Base-by-base conservation (phyloP, 139 green algal genomes). In the Coccomyxa sp. region DNA sequence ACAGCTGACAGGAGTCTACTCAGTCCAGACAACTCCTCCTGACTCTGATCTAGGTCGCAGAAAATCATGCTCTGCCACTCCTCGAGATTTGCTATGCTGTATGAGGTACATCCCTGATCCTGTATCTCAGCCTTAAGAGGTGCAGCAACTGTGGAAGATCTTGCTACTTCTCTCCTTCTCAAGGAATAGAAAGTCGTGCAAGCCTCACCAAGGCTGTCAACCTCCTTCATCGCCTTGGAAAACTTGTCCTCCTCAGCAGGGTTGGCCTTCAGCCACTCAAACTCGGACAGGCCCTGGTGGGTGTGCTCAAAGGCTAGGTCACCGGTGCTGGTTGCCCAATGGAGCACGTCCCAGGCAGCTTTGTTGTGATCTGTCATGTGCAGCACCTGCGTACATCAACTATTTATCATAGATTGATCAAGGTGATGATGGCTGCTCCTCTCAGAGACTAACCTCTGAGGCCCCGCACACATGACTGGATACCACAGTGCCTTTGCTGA, bases 201-300 rank as follows among this genome's bases (percentile, higher is more conserved):
- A n/a, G 3, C 10, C 35, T 6, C 35, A 74, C 69, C 70, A 41
- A 76, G n/a, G 36, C 31, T 31, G 8, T 74, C 78, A 68, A 95
- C 74, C 8, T 79, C 75, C 0, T 78, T 73, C 74, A 91, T 74
- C 64, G 79, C 84, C 41, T 85, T 74, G 81, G 94, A 90, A 80
- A 93, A 96, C 78, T 90, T 91, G 80, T 88, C 90, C 82, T 94
- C 87, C 7, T 82, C 78, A 79, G 95, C 91, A 68, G 69, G 33
- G 69, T 41, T 16, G 9, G 35, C 24, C 64, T 71, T 34, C 24
- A 71, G n/a, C 27, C n/a, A 71, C 7, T 64, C 72, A 2, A 36
- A 77, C 39, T 68, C 12, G 2, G 39, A 36, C 38, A 96, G 90
- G 7, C 89, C 89, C 70, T 89, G 87, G 64, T 90, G 85, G 74